Conservation (phyloP, 352 stramenopile species). For the Aphanomyces euteiches region DNA sequence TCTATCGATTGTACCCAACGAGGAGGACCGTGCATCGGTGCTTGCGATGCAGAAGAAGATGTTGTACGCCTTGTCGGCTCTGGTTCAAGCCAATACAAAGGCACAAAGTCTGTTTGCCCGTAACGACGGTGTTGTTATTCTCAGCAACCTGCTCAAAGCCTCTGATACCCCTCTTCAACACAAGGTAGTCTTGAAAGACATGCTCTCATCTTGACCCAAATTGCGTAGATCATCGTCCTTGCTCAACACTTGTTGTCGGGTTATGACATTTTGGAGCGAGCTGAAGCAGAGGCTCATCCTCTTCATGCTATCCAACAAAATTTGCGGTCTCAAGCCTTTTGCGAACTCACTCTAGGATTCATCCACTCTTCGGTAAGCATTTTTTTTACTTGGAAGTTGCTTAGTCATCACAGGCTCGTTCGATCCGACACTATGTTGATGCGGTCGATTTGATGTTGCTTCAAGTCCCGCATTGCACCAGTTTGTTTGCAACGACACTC, state of each 20-base stretch:
- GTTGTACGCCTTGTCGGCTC: conserved; percentile 70
- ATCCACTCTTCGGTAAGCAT: neutral
- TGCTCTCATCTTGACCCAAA: neutral
- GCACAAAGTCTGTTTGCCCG: conserved; percentile 59
- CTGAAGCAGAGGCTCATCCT: neutral
- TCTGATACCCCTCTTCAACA: conserved; percentile 50
- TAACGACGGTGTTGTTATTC: conserved; percentile 41
- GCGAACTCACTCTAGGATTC: conserved; percentile 43
- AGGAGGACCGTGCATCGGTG: conserved; percentile 31
- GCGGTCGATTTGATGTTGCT: neutral
- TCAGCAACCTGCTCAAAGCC: conserved; percentile 46
- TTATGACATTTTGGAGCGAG: conserved; percentile 32
- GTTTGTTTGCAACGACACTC: neutral
- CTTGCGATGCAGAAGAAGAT: conserved; percentile 82
- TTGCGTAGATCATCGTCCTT: conserved; percentile 35
- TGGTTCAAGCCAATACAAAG: conserved; percentile 64
- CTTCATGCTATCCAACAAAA: conserved; percentile 37
- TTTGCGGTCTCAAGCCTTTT: conserved; percentile 58
- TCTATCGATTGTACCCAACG: conserved; percentile 38
- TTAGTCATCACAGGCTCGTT: too few species aligned
- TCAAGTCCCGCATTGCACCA: neutral
- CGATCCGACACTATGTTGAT: neutral
- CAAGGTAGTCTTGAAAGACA: conserved; percentile 43
- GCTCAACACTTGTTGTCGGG: conserved; percentile 67
- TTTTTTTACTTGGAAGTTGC: too few species aligned